phyloP scores from a whole-genome alignment of 2,329 filamentous ascomycete species.

The Arthrobotrys conoides region DNA sequence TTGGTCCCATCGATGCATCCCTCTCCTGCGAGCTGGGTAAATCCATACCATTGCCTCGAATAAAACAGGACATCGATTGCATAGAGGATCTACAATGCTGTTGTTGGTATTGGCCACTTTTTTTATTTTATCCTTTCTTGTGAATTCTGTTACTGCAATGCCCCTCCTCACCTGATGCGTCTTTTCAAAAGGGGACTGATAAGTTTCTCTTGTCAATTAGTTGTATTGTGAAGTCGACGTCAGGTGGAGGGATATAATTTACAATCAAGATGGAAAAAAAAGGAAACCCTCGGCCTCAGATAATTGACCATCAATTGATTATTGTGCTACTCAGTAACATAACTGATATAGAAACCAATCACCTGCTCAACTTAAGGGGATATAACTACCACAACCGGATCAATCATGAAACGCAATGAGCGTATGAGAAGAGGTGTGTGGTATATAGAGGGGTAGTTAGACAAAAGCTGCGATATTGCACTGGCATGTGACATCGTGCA shows the following conservation, averaged over 20 bases:
- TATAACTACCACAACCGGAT: neutral
- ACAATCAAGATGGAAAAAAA: neutral
- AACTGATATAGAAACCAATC: too few relatives aligned
- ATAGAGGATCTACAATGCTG: slow-evolving; percentile 13
- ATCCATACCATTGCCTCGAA: neutral
- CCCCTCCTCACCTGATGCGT: slow-evolving; percentile 12
- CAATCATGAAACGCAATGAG: too few relatives aligned
- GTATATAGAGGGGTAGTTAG: slow-evolving; percentile 16
- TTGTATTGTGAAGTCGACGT: too few relatives aligned
- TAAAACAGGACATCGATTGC: too few relatives aligned
- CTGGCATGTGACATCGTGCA: slow-evolving; percentile 31
- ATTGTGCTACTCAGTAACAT: too few relatives aligned
- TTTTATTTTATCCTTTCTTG: neutral
- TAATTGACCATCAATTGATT: too few relatives aligned
- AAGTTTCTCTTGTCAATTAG: too few relatives aligned
- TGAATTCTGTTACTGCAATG: neutral
- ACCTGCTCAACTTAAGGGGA: neutral
- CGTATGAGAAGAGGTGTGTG: neutral
- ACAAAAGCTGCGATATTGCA: neutral
- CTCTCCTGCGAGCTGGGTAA: neutral
- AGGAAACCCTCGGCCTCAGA: too few relatives aligned
- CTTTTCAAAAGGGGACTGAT: too few relatives aligned
- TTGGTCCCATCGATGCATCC: slow-evolving; percentile 40
- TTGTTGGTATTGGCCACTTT: slow-evolving; percentile 6
- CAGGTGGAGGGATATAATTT: too few relatives aligned